A percentile compares a stretch with the other conserved stretches of the same genome.
These are phyloP conservation scores for Chrysanthemum lavandulifolium DNA, from an alignment of 129 eudicot species.

Conservation along the genomic window DNA sequence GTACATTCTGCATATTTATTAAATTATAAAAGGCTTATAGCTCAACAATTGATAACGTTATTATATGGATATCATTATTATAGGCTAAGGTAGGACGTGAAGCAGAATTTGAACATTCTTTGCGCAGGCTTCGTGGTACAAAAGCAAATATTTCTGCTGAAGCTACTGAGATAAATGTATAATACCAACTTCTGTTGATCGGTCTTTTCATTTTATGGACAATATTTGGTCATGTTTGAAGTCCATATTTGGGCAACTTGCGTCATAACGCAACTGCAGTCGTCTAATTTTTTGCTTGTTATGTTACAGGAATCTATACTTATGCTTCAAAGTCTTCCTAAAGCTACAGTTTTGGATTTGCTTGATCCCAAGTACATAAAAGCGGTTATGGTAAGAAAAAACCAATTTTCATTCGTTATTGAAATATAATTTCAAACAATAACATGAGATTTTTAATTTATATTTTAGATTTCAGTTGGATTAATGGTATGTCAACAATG, in stretches of 20 bases:
- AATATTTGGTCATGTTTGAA: neutral
- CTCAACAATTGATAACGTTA: neutral
- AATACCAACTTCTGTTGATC: neutral
- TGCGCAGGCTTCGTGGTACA: conserved; percentile 67
- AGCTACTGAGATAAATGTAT: conserved; percentile 64
- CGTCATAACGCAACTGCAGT: neutral
- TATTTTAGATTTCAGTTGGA: conserved; percentile 75
- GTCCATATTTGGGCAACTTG: neutral
- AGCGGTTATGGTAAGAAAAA: conserved; percentile 62
- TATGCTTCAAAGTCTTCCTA: conserved; percentile 49
- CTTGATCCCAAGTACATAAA: conserved; percentile 52
- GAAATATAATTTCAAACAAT: neutral
- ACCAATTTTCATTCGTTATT: neutral
- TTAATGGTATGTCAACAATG: conserved; percentile 82
- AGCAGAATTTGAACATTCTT: conserved; percentile 52
- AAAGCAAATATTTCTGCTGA: conserved; percentile 64
- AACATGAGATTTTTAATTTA: neutral
- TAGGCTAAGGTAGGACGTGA: conserved; percentile 71
- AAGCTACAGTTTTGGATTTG: conserved; percentile 55
- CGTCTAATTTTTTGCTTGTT: neutral
- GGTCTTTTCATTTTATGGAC: neutral
- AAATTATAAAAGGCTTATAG: neutral
- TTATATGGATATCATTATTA: neutral
- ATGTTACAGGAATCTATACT: conserved; percentile 47
- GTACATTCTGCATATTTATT: neutral